Evolutionary conservation across 2,329 filamentous ascomycete genomes (phyloP).

Genomic region (Xylaria sp.): DNA sequence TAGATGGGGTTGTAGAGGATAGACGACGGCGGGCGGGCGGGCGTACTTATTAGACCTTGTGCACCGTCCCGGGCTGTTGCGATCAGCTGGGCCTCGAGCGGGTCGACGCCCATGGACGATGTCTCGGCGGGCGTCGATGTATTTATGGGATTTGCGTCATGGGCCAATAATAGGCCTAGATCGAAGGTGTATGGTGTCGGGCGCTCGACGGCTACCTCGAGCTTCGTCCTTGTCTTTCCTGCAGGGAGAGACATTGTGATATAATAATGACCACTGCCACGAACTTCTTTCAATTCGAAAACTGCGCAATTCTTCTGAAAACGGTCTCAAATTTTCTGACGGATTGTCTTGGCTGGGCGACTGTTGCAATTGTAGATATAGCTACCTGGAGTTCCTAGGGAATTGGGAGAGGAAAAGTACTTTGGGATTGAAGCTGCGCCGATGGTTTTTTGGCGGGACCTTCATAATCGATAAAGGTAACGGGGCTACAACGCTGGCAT

Average conservation of each 20-base stretch:
- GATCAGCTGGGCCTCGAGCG: constrained; percentile 75
- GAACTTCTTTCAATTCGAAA: neutral
- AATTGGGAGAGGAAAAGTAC: constrained; percentile 26
- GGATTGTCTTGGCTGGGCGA: neutral
- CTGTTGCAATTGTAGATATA: neutral
- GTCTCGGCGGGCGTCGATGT: constrained; percentile 38
- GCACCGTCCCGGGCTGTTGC: constrained; percentile 86
- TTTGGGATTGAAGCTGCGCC: constrained; percentile 30
- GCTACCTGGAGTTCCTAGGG: neutral
- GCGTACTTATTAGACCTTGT: constrained; percentile 84
- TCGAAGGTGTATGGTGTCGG: constrained; percentile 50
- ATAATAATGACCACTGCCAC: neutral
- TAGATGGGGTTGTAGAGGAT: too few relatives aligned
- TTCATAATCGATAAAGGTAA: constrained; percentile 42
- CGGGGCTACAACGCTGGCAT: too few relatives aligned
- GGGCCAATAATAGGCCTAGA: constrained; percentile 79
- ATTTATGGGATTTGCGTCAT: constrained; percentile 80
- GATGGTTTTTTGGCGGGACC: constrained; percentile 39
- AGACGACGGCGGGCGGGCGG: too few relatives aligned
- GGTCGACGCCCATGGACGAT: constrained; percentile 60
- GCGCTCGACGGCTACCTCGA: constrained; percentile 47
- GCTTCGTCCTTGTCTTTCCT: constrained; percentile 43
- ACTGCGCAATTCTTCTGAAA: neutral
- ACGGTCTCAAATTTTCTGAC: neutral
- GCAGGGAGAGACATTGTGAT: constrained; percentile 41